Percentiles rank a stretch among this genome's conserved stretches.
phyloP scores from a whole-genome alignment of 2,329 filamentous ascomycete genomes.

The Akanthomyces muscarius region DNA sequence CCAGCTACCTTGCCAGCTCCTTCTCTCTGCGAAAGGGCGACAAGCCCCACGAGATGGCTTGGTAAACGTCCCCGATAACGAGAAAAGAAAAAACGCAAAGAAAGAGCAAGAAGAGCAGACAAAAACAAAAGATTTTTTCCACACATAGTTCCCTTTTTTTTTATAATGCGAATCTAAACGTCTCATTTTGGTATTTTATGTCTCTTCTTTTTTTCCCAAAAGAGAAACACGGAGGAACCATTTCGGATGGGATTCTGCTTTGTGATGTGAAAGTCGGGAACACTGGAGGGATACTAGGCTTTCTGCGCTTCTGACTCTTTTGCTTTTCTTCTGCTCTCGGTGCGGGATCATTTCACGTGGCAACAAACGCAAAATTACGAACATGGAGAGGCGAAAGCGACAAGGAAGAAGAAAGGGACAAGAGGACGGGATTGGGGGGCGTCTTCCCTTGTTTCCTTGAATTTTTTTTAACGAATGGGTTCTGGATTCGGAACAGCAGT shows the following conservation, averaged over 20 bases:
- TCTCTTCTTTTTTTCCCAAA: conserved; percentile 1
- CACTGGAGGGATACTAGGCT: neutral
- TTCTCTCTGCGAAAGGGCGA: conserved; percentile 99
- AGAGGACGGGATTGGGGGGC: neutral
- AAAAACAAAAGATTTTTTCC: conserved; percentile 11
- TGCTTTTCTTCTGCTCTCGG: neutral
- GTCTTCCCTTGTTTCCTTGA: neutral
- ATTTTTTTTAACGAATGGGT: conserved; percentile 11
- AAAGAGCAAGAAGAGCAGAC: conserved; percentile 24
- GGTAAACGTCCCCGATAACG: conserved; percentile 57
- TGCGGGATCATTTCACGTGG: conserved; percentile 2
- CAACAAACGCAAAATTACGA: conserved; percentile 14
- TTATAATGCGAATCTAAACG: conserved; percentile 17
- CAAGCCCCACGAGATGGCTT: conserved; percentile 99
- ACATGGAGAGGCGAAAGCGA: conserved; percentile 4
- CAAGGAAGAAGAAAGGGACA: conserved; percentile 9
- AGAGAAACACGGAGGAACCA: conserved; percentile 10
- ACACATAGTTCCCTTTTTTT: conserved; percentile 15
- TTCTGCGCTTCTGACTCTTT: neutral
- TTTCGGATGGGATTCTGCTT: conserved; percentile 1
- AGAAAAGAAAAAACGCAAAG: conserved; percentile 26
- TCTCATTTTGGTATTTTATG: conserved; percentile 13
- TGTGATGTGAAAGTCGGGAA: conserved; percentile 12
- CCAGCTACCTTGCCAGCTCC: conserved; percentile 88
- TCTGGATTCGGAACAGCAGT: neutral